These are phyloP conservation scores for Trapa incisa DNA, from an alignment of 345 rosid genomes.

Conservation along the genomic window DNA sequence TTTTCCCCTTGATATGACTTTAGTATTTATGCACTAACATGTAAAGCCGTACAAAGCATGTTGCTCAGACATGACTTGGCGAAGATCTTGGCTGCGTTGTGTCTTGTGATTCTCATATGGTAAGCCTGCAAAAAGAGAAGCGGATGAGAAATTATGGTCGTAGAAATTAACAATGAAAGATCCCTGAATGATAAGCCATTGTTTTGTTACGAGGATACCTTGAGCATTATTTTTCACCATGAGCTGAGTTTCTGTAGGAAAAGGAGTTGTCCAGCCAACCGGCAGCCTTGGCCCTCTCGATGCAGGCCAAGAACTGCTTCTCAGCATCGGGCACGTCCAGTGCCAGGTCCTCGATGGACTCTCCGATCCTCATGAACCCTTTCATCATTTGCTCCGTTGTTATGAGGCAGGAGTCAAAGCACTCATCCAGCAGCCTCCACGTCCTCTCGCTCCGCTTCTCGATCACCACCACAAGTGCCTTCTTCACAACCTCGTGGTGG, in stretches of 20 bases:
- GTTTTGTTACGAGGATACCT: too few relatives aligned
- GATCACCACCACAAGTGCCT: slow-evolving; percentile 41
- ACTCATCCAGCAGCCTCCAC: slow-evolving; percentile 42
- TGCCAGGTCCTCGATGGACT: slow-evolving; percentile 61
- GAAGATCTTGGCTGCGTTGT: too few relatives aligned
- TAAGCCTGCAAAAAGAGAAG: too few relatives aligned
- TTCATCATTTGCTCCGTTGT: slow-evolving; percentile 67
- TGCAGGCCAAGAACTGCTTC: slow-evolving; percentile 33
- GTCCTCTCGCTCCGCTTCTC: slow-evolving; percentile 51
- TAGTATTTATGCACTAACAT: too few relatives aligned
- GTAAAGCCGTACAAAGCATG: too few relatives aligned
- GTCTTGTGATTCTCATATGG: too few relatives aligned
- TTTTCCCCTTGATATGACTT: neutral
- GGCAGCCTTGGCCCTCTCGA: slow-evolving; percentile 49
- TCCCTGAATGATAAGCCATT: too few relatives aligned
- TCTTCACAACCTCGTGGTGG: slow-evolving; percentile 78
- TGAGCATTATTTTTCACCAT: neutral
- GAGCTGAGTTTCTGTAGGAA: slow-evolving; percentile 19
- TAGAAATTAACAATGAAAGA: too few relatives aligned
- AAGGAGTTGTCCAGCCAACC: slow-evolving; percentile 62
- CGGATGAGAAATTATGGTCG: too few relatives aligned
- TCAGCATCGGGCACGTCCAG: slow-evolving; percentile 75
- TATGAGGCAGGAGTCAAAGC: slow-evolving; percentile 56
- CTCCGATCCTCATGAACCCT: slow-evolving; percentile 59
- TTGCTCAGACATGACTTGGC: too few relatives aligned